Evolutionary conservation across 192 early-diverging fungal species (phyloP), one percentile per base, ranked within the genome.

Genomic region (Umbelopsis ramanniana): DNA sequence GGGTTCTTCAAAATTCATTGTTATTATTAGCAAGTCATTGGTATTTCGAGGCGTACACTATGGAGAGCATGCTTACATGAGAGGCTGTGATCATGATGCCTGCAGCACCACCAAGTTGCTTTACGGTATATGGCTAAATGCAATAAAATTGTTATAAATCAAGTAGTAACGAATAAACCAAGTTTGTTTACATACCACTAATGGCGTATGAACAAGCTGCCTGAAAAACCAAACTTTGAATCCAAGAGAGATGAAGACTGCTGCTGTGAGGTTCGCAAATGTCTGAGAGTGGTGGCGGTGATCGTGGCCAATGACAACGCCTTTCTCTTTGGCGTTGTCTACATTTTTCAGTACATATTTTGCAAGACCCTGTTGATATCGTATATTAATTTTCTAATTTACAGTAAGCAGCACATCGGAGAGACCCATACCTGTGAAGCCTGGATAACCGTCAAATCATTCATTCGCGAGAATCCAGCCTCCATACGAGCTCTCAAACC

Each of bases 1-100:
- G 95, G 95, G 72, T 97, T 97, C 80, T 90, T 76, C n/a, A 22
- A 52, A n/a, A 76, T 4, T 40, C 10, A 50, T n/a, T 52, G 29
- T 3, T 29, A 29, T 29, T 3, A 29, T 2, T 29, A 29, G 3
- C 1, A 29, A 53, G 52, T 46, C 35, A 68, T 37, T 21, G 52
- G 19, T 26, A 37, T 29, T 69, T 45, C 19, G 2, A 69, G 2
- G 24, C 11, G 4, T 11, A 74, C 24, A 50, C 46, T 78, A 33
- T 69, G n/a, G 7, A 17, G 7, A n/a, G 14, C 26, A 38, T 40
- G 73, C 78, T 78, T 78, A 83, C 82, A 57, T 95, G 93, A 71
- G 94, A 96, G 53, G 96, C 96, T 8, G 96, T 98, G 68, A 98
- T 91, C 96, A 98, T 98, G 75, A 98, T 91, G 66, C 96, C 96